Conservation (phyloP, 2,329 filamentous ascomycete species). For the Verticillium isaacii region DNA sequence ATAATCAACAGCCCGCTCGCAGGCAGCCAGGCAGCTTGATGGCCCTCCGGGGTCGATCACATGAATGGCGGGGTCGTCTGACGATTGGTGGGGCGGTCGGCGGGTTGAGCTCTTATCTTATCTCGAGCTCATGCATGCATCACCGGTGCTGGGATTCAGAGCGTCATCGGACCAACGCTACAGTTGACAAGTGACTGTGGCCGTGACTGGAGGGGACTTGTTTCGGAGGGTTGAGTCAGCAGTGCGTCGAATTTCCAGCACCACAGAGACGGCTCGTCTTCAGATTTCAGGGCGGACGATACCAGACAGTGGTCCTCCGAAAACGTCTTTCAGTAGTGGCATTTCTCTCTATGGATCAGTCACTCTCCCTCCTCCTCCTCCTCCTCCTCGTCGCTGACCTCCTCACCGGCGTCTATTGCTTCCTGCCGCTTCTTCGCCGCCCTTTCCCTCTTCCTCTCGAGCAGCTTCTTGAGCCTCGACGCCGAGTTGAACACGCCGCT, state of each 20-base stretch:
- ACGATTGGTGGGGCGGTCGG: constrained; percentile 10
- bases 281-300: too few species aligned
- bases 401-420: constrained; percentile 45
- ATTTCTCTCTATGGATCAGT: constrained; percentile 3
- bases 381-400: constrained; percentile 40
- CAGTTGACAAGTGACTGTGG: background rate
- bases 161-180: background rate
- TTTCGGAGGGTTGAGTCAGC: background rate
- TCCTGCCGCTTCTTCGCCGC: constrained; percentile 53
- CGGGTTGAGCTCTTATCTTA: constrained; percentile 13
- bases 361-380: constrained; percentile 10
- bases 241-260: too few species aligned
- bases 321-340: background rate
- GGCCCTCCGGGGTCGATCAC: constrained; percentile 12
- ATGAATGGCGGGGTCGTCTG: constrained; percentile 17
- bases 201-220: background rate
- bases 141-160: background rate
- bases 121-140: background rate
- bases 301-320: too few species aligned
- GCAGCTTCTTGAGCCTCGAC: constrained; percentile 73
- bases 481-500: constrained; percentile 87
- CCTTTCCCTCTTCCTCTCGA: constrained; percentile 67
- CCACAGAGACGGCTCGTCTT: too few species aligned
- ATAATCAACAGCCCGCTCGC: background rate
- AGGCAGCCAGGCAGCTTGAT: constrained; percentile 5